Evolutionary conservation across 352 stramenopile genomes (phyloP).

Genomic region (Globisporangium cylindrosporum): DNA sequence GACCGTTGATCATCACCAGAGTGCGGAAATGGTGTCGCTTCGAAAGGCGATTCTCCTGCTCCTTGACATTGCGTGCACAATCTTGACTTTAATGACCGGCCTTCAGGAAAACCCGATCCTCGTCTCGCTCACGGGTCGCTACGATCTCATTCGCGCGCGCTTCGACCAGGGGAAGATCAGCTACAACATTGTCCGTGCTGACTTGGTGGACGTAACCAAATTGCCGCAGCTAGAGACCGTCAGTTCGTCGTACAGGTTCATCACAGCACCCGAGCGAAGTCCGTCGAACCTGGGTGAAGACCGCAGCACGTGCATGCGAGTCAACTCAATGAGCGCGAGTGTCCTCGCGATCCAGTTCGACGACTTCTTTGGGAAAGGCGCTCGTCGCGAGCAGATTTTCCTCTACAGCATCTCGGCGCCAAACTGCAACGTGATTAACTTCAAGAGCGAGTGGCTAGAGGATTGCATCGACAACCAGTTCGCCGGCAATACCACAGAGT

Average conservation of each 20-base stretch:
- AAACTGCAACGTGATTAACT: conserved; percentile 38
- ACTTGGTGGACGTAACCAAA: conserved; percentile 10
- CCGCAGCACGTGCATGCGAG: conserved; percentile 37
- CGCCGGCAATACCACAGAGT: conserved; percentile 24
- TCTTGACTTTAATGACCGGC: conserved; percentile 29
- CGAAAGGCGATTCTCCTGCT: conserved; percentile 14
- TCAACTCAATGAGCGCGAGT: conserved; percentile 39
- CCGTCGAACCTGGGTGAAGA: conserved; percentile 32
- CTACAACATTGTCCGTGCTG: conserved; percentile 24
- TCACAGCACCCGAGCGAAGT: conserved; percentile 28
- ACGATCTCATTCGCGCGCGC: conserved; percentile 19
- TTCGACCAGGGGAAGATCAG: conserved; percentile 22
- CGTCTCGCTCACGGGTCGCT: conserved; percentile 17
- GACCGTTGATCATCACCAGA: neutral
- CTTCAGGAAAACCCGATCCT: conserved; percentile 30
- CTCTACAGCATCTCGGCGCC: conserved; percentile 44
- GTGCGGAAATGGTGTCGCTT: neutral
- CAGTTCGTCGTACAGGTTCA: conserved; percentile 7
- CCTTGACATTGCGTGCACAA: conserved; percentile 21
- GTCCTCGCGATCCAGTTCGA: conserved; percentile 34
- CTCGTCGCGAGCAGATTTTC: conserved; percentile 30
- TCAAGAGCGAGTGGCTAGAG: conserved; percentile 29
- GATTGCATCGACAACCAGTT: conserved; percentile 26
- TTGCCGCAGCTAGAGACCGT: conserved; percentile 1
- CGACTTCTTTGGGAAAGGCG: conserved; percentile 37